Conservation (phyloP, 345 rosid species). For the Populus simonii region DNA sequence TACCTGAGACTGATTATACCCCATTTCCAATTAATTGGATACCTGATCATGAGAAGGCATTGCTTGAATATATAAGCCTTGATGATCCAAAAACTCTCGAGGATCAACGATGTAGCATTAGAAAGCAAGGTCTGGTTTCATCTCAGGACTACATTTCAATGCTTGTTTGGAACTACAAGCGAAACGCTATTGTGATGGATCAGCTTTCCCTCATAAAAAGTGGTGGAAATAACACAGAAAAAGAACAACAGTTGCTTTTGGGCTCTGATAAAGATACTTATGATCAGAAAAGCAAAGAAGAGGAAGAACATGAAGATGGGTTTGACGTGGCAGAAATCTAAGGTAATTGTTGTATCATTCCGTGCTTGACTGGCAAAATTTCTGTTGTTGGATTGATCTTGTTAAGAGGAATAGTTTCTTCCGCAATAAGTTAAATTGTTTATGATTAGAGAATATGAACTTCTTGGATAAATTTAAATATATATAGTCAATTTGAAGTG, state of each 20-base stretch:
- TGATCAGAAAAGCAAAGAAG: conserved; percentile 13
- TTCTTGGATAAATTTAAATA: conserved; percentile 1
- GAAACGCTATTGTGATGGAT: conserved; percentile 68
- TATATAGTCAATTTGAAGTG: not conserved
- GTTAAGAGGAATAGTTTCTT: not conserved
- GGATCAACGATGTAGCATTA: conserved; percentile 61
- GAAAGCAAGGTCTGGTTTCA: conserved; percentile 80
- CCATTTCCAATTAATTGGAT: conserved; percentile 89
- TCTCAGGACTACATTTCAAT: conserved; percentile 85
- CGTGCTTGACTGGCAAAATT: not conserved
- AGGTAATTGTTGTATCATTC: conserved; percentile 1
- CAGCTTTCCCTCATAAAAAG: conserved; percentile 52
- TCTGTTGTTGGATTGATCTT: not conserved
- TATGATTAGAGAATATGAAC: not conserved
- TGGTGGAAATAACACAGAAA: conserved; percentile 16
- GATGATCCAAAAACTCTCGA: conserved; percentile 72
- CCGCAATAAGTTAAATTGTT: not conserved
- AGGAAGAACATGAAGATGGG: conserved; percentile 14
- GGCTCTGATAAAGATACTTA: not conserved
- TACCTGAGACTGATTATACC: conserved; percentile 83
- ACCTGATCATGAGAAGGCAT: conserved; percentile 81
- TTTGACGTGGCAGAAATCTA: conserved; percentile 20
- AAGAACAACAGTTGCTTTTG: conserved; percentile 20
- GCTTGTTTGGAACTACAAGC: conserved; percentile 97
- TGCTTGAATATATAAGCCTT: conserved; percentile 72